Evolutionary conservation across 352 stramenopile species (phyloP), one percentile per base, ranked within the genome.

Genomic region (Phytophthora kernoviae): DNA sequence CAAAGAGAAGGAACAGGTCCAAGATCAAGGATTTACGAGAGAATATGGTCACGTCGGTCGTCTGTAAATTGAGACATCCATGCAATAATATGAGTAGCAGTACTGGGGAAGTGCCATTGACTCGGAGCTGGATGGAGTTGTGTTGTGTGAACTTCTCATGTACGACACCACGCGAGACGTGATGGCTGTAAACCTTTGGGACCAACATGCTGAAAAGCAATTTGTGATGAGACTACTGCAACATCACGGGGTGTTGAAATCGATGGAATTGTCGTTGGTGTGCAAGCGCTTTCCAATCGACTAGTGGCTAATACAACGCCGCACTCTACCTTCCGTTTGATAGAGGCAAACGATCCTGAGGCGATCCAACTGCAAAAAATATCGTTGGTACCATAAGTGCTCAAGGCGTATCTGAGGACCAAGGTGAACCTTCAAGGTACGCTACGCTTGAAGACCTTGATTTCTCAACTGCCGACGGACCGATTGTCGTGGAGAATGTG

Each of bases 171-270:
- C 40, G 2, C 49, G 44, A 39, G 71, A 83, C 37, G 54, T 57
- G 22, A 87, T 88, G 62, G 55, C 70, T 12, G 47, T 88, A 22
- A 87, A 88, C 26, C 58, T 91, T 33, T 89, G 79, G 77, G 77
- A 91, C 32, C 81, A 89, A 36, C 75, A 84, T 48, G 73, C 81
- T 1, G 77, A 91, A 11, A 73, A 73, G 22, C 58, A 62, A 4
- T 80, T 86, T 41, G 58, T 81, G 14, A 32, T 60, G 2, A 54
- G 63, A 7, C 62, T 91, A 53, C 24, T 88, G 34, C 39, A 67
- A 2, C 68, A 88, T n/a, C 46, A 32, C 12, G 70, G 17, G 39
- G 47, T 18, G 24, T 88, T 21, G 67, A 78, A 40, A 69, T 87
- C 17, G 20, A 47, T 24, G 64, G 75, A 2, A 47, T 87, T 22